Evolutionary conservation across 2,329 filamentous ascomycete species (phyloP), one percentile per base, ranked within the genome.

Genomic region (Passalora sequoiae): DNA sequence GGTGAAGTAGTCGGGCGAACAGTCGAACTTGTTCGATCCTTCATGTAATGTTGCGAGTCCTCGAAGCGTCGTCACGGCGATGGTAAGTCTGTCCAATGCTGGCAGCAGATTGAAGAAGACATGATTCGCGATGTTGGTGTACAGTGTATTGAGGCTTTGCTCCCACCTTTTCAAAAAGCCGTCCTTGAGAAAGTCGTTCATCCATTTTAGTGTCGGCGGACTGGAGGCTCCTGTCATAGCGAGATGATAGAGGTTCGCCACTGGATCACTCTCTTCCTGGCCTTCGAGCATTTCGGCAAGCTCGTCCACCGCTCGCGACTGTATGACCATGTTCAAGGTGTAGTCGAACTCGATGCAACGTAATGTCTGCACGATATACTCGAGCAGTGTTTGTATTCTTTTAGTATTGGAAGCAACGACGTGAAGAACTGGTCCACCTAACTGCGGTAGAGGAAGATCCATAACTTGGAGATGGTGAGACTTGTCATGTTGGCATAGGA

Each of bases 61-160:
- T 16, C 85, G 78, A 1, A 98, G 76, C 9, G 88, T 82, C 54
- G 84, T 88, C 20, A 95, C 76, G 22, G 95, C 82, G 17, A 96
- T 80, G 35, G 78, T 77, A 54, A 85, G 84, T 40, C 91, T 81
- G 56, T 97, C 89, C 2, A 97, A 72, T 0, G 87, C 88, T 0
- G 92, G 92, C 2, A 97, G 74, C 39, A 96, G 80, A 62, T 94
- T 89, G 60, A 95, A 84, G 59, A 95, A 89, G 0, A 89, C 73
- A 9, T 97, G 73, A 40, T 79, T 77, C 38, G 88, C 79, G 7
- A 97, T 74, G 41, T 80, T 83, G 47, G 86, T 81, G 15, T 96
- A 82, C 1, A 89, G 87, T 3, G 80, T 79, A 1, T 78, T 75
- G 2, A 94, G 84, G 4, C 86, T 83, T 59, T 91, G 94, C 51